phyloP scores from a whole-genome alignment of 768 basidiomycete genomes.

The Naganishia vaughanmartiniae region DNA sequence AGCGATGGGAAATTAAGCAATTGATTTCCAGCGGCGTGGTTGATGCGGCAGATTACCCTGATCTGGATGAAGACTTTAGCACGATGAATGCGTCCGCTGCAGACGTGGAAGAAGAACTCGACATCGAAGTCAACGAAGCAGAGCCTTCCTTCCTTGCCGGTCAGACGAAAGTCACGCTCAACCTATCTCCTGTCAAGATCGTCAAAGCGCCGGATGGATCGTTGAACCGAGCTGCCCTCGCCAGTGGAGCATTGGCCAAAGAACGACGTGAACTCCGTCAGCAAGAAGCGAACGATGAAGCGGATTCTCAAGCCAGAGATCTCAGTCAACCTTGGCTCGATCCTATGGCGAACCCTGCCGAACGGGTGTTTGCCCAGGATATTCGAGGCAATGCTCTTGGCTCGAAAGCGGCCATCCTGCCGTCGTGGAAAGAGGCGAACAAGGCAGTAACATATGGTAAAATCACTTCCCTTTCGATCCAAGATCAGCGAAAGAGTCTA shows the following conservation, averaged over 20 bases:
- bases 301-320: constrained; percentile 89
- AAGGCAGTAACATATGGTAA: constrained; percentile 94
- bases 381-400: constrained; percentile 67
- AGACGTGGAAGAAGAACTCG: constrained; percentile 92
- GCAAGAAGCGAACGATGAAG: constrained; percentile 89
- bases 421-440: constrained; percentile 86
- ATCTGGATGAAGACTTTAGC: constrained; percentile 50
- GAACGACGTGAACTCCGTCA: constrained; percentile 91
- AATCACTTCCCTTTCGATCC: constrained; percentile 82
- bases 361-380: constrained; percentile 90
- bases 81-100: constrained; percentile 56
- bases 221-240: constrained; percentile 88
- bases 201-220: constrained; percentile 98
- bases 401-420: constrained; percentile 68
- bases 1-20: constrained; percentile 99
- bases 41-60: constrained; percentile 70
- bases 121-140: constrained; percentile 94
- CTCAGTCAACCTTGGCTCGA: constrained; percentile 96
- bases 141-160: constrained; percentile 94
- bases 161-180: constrained; percentile 91
- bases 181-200: constrained; percentile 94
- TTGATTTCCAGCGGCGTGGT: constrained; percentile 92
- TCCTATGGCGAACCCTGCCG: constrained; percentile 86
- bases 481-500: constrained; percentile 84
- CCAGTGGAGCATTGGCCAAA: constrained; percentile 88